These are phyloP conservation scores for Nemania sp. DNA, from an alignment of 2,329 filamentous ascomycete species.

Conservation along the genomic window DNA sequence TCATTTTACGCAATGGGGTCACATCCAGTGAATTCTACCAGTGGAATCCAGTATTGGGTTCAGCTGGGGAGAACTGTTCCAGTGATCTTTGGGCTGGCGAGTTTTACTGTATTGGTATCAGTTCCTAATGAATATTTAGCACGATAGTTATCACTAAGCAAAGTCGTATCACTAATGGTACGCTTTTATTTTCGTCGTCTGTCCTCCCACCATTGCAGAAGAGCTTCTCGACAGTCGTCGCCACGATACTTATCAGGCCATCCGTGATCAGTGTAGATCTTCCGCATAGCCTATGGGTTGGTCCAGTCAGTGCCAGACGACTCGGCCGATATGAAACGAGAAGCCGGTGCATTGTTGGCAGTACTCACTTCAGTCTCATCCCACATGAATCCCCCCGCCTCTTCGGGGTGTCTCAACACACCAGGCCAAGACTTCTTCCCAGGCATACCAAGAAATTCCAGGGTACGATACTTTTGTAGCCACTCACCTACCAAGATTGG, in stretches of 20 bases:
- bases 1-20: no score
- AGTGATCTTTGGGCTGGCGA: no score
- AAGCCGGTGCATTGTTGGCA: no score
- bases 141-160: no score
- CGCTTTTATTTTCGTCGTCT: not conserved
- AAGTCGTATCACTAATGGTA: no score
- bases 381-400: not conserved
- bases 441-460: not conserved
- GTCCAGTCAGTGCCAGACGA: not conserved
- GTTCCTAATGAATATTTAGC: no score
- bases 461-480: not conserved
- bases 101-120: no score
- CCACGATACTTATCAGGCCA: not conserved
- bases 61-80: no score
- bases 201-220: not conserved
- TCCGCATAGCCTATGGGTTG: not conserved
- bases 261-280: not conserved
- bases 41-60: no score
- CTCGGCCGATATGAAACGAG: no score
- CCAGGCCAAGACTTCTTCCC: constrained; percentile 1
- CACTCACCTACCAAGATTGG: not conserved
- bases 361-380: not conserved
- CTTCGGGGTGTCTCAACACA: not conserved
- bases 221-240: not conserved
- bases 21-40: no score